Percentiles rank a stretch among this genome's conserved stretches.
phyloP scores from a whole-genome alignment of 257 asterid genomes.

The Fraxinus anomala region DNA sequence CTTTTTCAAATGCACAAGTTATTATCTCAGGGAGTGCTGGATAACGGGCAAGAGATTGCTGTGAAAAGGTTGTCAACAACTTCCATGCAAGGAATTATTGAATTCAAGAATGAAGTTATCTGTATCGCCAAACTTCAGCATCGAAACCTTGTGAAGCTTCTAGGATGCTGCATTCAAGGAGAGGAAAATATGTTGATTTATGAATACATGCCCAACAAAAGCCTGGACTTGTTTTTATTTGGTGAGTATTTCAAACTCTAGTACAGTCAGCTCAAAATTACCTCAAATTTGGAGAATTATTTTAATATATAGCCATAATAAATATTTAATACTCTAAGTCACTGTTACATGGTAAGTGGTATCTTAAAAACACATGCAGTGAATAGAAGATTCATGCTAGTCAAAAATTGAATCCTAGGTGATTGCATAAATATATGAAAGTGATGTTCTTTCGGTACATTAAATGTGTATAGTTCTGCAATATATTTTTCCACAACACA shows the following conservation, averaged over 20 bases:
- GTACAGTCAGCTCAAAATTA: not conserved
- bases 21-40: not conserved
- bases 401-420: not conserved
- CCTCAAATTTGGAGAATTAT: not conserved
- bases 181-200: constrained; percentile 38
- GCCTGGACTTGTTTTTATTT: constrained; percentile 38
- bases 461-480: not conserved
- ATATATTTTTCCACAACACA: not conserved
- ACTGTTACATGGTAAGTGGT: not conserved
- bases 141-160: constrained; percentile 44
- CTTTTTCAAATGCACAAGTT: not conserved
- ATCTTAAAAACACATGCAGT: not conserved
- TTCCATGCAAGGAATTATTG: not conserved
- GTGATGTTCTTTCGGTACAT: not conserved
- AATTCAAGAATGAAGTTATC: constrained; percentile 37
- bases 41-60: not conserved
- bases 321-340: not conserved
- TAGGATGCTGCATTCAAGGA: constrained; percentile 41
- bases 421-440: not conserved
- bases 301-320: not conserved
- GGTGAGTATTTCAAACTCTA: constrained; percentile 21
- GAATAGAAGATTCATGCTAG: not conserved
- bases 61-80: constrained; percentile 4
- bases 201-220: constrained; percentile 40
- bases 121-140: constrained; percentile 46